Percentiles rank a stretch among this genome's conserved stretches.
These are phyloP conservation scores for Kalmusia sp. DNA, from an alignment of 2,329 filamentous ascomycete species.

Conservation along the genomic window DNA sequence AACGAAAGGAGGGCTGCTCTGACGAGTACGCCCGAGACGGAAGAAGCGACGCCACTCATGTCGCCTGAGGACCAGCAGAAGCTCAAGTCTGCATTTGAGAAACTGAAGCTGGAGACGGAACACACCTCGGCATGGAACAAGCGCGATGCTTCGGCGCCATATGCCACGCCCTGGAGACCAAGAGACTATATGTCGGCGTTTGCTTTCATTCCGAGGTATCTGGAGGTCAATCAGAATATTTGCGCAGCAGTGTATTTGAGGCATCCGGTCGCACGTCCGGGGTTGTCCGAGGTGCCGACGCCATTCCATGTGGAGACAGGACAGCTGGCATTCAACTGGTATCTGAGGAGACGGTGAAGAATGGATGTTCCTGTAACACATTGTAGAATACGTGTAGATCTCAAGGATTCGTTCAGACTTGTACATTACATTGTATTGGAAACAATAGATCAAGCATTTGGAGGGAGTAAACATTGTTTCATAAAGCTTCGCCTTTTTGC, in stretches of 20 bases:
- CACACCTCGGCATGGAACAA: slow-evolving; percentile 68
- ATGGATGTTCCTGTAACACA: neutral
- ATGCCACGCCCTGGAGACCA: slow-evolving; percentile 89
- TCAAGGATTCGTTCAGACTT: neutral
- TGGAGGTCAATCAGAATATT: slow-evolving; percentile 97
- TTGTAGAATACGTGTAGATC: slow-evolving; percentile 10
- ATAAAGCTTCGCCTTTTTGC: neutral
- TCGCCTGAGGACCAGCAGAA: slow-evolving; percentile 63
- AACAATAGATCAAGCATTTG: slow-evolving; percentile 2
- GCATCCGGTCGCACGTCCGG: slow-evolving; percentile 88
- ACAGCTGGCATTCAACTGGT: slow-evolving; percentile 93
- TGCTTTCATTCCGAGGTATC: slow-evolving; percentile 91
- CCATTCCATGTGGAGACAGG: slow-evolving; percentile 75
- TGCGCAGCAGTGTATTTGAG: slow-evolving; percentile 94
- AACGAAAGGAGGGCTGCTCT: slow-evolving; percentile 16
- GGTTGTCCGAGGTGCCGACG: slow-evolving; percentile 76
- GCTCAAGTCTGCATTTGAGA: slow-evolving; percentile 64
- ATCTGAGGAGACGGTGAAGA: slow-evolving; percentile 76
- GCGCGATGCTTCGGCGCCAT: slow-evolving; percentile 67
- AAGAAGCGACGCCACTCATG: slow-evolving; percentile 26
- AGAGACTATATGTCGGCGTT: slow-evolving; percentile 88
- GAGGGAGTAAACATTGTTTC: neutral
- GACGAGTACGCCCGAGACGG: slow-evolving; percentile 5
- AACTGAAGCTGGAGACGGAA: slow-evolving; percentile 74
- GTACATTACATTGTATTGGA: slow-evolving; percentile 9